Base-by-base conservation (phyloP, 2,329 filamentous ascomycete genomes). In the Escovopsis sp. region DNA sequence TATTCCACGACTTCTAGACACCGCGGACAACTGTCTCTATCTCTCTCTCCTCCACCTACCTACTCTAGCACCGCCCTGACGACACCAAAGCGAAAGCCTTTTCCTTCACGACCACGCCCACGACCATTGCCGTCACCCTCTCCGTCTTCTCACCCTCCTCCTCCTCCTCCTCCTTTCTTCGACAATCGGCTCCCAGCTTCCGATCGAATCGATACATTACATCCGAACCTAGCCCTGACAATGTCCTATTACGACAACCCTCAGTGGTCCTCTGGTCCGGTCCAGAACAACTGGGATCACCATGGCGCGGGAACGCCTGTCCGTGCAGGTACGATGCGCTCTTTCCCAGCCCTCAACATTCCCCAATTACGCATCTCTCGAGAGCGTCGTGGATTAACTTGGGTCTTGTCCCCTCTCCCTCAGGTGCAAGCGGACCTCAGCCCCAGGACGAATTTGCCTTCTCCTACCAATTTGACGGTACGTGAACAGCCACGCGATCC, bases 381-480 rank as follows among this genome's bases (percentile, higher is more conserved):
- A 15, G 38, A 40, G 12, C 11, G 20, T 6, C 20, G 3, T 20
- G 20, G 20, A 20, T 35, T 33, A 16, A 15, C 36, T 32, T 20
- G 27, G 40, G 39, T 49, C 42, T 9, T n/a, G 3, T 31, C 27
- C 37, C 39, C 37, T 33, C 24, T 36, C 30, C 32, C 53, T 48
- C 61, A 85, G 83, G 82, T 63, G 76, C 83, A 47, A 86, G 74
- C 62, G 87, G 82, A 44, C 79, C 81, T 39, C 76, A 77, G 50
- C 74, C 79, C 42, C 76, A 78, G 53, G 84, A 89, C 50, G 85
- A 93, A 46, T 72, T 75, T 56, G 86, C 87, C 45, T 94, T 94
- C 60, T 78, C 77, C 51, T 81, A 83, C 59, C 87, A 94, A 65
- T 81, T 94, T 62, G 87, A 94, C 68, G 84, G 84, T 91, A 81